These are phyloP conservation scores for Penicillium desertorum DNA, from an alignment of 495 filamentous ascomycete genomes.

Conservation along the genomic window DNA sequence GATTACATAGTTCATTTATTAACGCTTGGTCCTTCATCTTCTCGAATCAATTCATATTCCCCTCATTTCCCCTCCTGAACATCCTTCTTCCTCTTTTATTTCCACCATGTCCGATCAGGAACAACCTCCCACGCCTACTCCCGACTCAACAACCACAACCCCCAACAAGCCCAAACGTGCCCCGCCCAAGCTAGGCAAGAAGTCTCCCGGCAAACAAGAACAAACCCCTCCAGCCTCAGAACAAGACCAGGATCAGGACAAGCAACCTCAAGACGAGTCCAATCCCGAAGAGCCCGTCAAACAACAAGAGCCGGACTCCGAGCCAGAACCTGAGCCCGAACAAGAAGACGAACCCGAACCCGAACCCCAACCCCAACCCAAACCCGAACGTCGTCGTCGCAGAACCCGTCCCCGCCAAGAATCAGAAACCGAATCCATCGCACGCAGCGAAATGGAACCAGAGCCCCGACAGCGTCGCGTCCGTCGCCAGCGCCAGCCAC, in stretches of 20 bases:
- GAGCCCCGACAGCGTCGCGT: constrained; percentile 41
- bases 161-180: constrained; percentile 32
- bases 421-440: constrained; percentile 39
- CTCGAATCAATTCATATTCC: constrained; percentile 32
- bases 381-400: constrained; percentile 32
- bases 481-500: constrained; percentile 28
- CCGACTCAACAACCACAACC: constrained; percentile 22
- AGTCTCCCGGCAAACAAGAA: constrained; percentile 38
- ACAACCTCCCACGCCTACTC: constrained; percentile 25
- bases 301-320: constrained; percentile 23
- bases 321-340: constrained; percentile 8
- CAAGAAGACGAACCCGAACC: constrained; percentile 24
- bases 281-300: constrained; percentile 17
- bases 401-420: constrained; percentile 34
- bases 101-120: constrained; percentile 44
- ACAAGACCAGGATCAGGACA: constrained; percentile 22
- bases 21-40: constrained; percentile 27
- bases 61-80: constrained; percentile 14
- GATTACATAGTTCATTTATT: constrained; percentile 19
- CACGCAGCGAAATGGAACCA: constrained; percentile 40
- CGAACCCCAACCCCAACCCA: constrained; percentile 29
- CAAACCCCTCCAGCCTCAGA: constrained; percentile 34
- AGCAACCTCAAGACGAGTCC: constrained; percentile 11
- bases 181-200: constrained; percentile 38
- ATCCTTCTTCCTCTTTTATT: constrained; percentile 24